These are phyloP conservation scores for Onygena corvina DNA, from an alignment of 2,329 filamentous ascomycete species.

Conservation along the genomic window DNA sequence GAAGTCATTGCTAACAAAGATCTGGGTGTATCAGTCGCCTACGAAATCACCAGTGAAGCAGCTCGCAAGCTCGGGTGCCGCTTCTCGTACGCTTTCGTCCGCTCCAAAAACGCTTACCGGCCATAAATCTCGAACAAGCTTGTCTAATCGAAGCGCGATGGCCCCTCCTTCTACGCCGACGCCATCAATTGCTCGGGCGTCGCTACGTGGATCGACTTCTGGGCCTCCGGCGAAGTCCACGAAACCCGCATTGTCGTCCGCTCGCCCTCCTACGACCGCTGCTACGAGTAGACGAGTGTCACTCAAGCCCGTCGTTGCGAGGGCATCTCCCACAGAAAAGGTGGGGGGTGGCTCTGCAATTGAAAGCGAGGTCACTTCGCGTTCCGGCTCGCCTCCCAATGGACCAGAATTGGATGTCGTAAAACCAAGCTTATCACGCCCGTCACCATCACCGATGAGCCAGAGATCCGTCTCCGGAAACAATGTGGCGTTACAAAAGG, in stretches of 20 bases:
- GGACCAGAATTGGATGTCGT: slow-evolving; percentile 18
- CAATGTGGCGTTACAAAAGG: slow-evolving; percentile 45
- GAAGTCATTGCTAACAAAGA: neutral
- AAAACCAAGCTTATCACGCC: neutral
- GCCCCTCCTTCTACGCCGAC: slow-evolving; percentile 43
- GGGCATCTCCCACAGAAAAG: slow-evolving; percentile 20
- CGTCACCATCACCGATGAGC: slow-evolving; percentile 5
- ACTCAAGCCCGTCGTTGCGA: slow-evolving; percentile 22
- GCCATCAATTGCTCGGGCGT: slow-evolving; percentile 21
- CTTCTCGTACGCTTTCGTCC: slow-evolving; percentile 43
- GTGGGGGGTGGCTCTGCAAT: slow-evolving; percentile 21
- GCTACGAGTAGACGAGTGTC: slow-evolving; percentile 25
- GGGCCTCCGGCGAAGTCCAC: slow-evolving; percentile 25
- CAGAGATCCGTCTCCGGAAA: slow-evolving; percentile 37
- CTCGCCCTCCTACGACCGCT: slow-evolving; percentile 16
- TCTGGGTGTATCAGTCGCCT: slow-evolving; percentile 48
- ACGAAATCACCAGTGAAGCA: slow-evolving; percentile 72
- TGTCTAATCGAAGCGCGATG: slow-evolving; percentile 53
- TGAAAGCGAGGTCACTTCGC: slow-evolving; percentile 17
- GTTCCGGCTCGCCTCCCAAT: slow-evolving; percentile 18
- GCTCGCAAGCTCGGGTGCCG: slow-evolving; percentile 42
- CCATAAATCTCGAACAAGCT: slow-evolving; percentile 44
- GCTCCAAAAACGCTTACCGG: slow-evolving; percentile 33
- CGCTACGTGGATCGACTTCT: neutral
- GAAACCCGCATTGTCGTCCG: slow-evolving; percentile 22